Evolutionary conservation across 805 yeast genomes (phyloP), one percentile per base, ranked within the genome.

Genomic region (Saccharomycopsis sp.): DNA sequence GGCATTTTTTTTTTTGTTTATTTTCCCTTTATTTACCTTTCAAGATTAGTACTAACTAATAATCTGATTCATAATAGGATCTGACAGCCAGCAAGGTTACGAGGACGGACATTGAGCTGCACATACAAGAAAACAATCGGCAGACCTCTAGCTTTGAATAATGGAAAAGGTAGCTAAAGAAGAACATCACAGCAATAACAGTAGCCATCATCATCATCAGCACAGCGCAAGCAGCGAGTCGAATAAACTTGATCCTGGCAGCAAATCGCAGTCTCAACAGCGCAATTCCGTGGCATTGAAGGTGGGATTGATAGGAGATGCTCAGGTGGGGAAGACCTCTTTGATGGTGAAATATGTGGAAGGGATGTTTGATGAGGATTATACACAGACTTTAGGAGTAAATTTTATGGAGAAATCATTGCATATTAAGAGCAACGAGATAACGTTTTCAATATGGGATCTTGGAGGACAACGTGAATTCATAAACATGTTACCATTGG

Each of bases 261-360:
- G 38, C 38, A 29, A 29, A 29, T 29, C 38, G 12, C 38, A 29
- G 38, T 12, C 38, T 29, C 38, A 29, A 12, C 38, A 29, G 38
- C 38, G 38, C 38, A 74, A 73, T 61, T 68, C 74, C 59, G 87
- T 85, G 29, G 83, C 89, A 1, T 73, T 93, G 53, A 94, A 93
- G 67, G 91, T 93, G 19, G 98, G 97, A 2, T 81, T 93, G 53
- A 83, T 93, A 54, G 99, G 99, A 3, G 98, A 93, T 71, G 96
- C 97, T 1, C 96, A 90, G 67, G 91, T 92, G 3, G 99, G 99
- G 3, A 93, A 93, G 68, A 93, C 99, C 0, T 89, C 97, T 3
- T 73, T 93, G 59, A 92, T 93, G 98, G 97, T 92, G 23, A 91
- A 93, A 69, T 93, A 92, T 69, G 97, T 93, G n/a, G 97, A 93